phyloP scores from a whole-genome alignment of 768 basidiomycete genomes.

The Lentinula detonsa region DNA sequence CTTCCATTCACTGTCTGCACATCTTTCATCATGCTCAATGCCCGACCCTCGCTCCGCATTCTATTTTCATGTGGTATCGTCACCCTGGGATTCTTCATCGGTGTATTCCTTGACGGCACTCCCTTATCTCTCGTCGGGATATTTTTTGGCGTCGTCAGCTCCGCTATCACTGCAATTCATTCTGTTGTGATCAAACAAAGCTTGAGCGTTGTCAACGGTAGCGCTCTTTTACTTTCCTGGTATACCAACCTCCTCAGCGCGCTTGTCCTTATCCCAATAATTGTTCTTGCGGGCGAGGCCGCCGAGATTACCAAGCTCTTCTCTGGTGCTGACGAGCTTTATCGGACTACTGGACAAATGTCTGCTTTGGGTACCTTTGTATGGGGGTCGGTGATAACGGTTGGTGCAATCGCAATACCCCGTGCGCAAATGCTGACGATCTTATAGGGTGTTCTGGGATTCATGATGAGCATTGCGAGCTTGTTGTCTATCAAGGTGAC shows the following conservation, averaged over 20 bases:
- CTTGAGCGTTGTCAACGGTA: constrained; percentile 73
- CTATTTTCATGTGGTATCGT: constrained; percentile 74
- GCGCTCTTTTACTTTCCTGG: constrained; percentile 83
- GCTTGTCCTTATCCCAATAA: constrained; percentile 61
- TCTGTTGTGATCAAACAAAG: constrained; percentile 93
- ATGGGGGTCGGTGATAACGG: constrained; percentile 76
- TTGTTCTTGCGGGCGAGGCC: constrained; percentile 73
- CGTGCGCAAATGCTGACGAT: background rate
- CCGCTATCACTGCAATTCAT: constrained; percentile 83
- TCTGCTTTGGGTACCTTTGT: constrained; percentile 59
- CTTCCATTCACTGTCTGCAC: constrained; percentile 90
- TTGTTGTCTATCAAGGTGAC: constrained; percentile 95
- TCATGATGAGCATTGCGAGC: constrained; percentile 92
- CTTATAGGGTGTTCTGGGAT: constrained; percentile 74
- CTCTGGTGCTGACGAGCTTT: constrained; percentile 34
- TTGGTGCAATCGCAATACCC: constrained; percentile 25
- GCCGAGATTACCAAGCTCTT: constrained; percentile 58
- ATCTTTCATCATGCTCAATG: constrained; percentile 72
- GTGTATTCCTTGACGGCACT: constrained; percentile 74
- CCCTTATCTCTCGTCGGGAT: constrained; percentile 59
- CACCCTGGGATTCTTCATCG: constrained; percentile 88
- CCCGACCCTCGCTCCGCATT: constrained; percentile 72
- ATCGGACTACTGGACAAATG: constrained; percentile 31
- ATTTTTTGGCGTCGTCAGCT: constrained; percentile 76
- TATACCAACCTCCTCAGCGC: constrained; percentile 86